These are phyloP conservation scores for Fusarium begoniae DNA, from an alignment of 2,329 filamentous ascomycete genomes.

Conservation along the genomic window DNA sequence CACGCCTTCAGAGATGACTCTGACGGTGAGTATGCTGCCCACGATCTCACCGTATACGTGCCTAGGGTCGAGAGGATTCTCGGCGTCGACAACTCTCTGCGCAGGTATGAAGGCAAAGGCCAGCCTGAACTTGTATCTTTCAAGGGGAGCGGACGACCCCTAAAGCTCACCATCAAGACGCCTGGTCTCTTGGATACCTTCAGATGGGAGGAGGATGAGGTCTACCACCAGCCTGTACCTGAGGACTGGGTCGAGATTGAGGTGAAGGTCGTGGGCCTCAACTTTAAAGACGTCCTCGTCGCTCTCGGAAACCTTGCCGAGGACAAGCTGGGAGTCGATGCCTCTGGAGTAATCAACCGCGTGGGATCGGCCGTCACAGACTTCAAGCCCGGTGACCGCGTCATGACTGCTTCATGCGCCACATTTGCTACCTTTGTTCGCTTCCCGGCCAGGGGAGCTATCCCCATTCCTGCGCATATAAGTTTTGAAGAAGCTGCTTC, in stretches of 20 bases:
- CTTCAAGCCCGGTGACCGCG: neutral
- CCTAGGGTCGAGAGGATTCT: neutral
- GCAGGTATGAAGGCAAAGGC: neutral
- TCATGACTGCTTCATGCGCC: neutral
- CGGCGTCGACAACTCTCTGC: neutral
- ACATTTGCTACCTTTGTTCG: neutral
- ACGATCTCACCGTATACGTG: neutral
- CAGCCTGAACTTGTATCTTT: neutral
- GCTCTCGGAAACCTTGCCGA: neutral
- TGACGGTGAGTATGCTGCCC: neutral
- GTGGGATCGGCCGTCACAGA: neutral
- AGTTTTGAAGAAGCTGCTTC: neutral
- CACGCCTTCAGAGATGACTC: neutral
- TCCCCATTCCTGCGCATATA: neutral
- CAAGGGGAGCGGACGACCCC: neutral
- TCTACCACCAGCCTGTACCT: neutral
- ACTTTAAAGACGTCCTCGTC: slow-evolving; percentile 9
- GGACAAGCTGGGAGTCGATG: neutral
- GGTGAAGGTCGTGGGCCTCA: neutral
- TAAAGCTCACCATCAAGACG: neutral
- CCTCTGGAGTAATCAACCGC: neutral
- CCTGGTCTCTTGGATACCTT: slow-evolving; percentile 1
- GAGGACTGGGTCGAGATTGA: neutral
- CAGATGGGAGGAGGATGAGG: neutral
- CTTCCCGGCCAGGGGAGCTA: neutral